phyloP scores from a whole-genome alignment of 352 stramenopile genomes.

The Pythium coloratum region DNA sequence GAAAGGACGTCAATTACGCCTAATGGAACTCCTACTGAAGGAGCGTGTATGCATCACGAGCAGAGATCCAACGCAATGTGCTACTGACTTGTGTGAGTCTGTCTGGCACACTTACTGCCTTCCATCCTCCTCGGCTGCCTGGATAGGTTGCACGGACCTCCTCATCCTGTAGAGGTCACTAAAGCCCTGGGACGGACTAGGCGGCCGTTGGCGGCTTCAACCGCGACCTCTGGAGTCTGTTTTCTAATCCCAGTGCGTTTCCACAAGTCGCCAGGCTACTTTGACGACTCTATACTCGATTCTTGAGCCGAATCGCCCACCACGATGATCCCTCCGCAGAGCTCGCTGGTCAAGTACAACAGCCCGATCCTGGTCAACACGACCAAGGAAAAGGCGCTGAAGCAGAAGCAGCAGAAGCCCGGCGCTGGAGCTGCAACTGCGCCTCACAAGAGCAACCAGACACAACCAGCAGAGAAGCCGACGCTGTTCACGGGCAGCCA shows the following conservation, averaged over 20 bases:
- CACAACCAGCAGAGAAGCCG: constrained; percentile 34
- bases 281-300: not conserved
- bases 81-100: too few species aligned
- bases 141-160: too few species aligned
- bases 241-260: not conserved
- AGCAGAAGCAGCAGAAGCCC: constrained; percentile 33
- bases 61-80: too few species aligned
- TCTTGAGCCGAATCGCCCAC: not conserved
- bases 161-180: too few species aligned
- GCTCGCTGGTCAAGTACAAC: constrained; percentile 91
- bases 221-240: not conserved
- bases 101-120: too few species aligned
- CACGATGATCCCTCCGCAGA: constrained; percentile 83
- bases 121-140: too few species aligned
- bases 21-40: too few species aligned
- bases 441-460: constrained; percentile 33
- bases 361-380: constrained; percentile 89
- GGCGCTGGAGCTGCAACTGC: constrained; percentile 27
- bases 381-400: constrained; percentile 80
- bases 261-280: not conserved
- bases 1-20: too few species aligned
- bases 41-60: too few species aligned
- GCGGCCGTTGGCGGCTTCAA: not conserved
- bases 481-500: constrained; percentile 68
- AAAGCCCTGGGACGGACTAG: too few species aligned